phyloP scores from a whole-genome alignment of 2,329 filamentous ascomycete genomes.

The Calonectria pseudoturangicola region DNA sequence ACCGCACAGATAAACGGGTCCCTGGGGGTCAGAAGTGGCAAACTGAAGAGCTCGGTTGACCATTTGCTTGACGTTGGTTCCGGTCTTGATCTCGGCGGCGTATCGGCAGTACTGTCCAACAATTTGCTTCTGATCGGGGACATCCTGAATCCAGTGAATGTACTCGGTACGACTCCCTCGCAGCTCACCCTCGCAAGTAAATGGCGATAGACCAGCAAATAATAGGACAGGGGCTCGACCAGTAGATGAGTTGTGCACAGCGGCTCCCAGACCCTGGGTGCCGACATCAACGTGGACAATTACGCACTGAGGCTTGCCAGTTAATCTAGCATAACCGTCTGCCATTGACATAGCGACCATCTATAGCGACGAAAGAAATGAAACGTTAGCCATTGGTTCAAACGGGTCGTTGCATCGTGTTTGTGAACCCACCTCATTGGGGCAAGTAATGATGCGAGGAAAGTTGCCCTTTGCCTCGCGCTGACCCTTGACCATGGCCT shows the following conservation, averaged over 20 bases:
- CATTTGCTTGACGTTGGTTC: conserved; percentile 91
- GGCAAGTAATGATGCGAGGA: conserved; percentile 85
- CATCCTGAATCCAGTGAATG: conserved; percentile 91
- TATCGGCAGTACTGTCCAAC: conserved; percentile 91
- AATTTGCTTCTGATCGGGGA: conserved; percentile 87
- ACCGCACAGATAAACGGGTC: conserved; percentile 86
- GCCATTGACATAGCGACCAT: conserved; percentile 92
- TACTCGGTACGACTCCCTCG: conserved; percentile 87
- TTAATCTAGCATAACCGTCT: conserved; percentile 85
- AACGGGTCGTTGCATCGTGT: not conserved
- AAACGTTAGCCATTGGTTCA: conserved; percentile 34
- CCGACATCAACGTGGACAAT: conserved; percentile 89
- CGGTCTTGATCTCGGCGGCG: conserved; percentile 87
- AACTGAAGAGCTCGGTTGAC: conserved; percentile 90
- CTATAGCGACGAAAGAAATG: conserved; percentile 60
- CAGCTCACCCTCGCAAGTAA: conserved; percentile 85
- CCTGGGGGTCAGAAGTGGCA: conserved; percentile 84
- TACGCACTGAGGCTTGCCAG: conserved; percentile 83
- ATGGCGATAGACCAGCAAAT: conserved; percentile 86
- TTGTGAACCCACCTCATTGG: conserved; percentile 78
- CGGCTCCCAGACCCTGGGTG: conserved; percentile 85
- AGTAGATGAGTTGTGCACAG: conserved; percentile 86
- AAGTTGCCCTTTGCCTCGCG: conserved; percentile 79
- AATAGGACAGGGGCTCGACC: conserved; percentile 85
- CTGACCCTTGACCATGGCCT: conserved; percentile 86